Conservation (phyloP, 805 yeast genomes). For the Candida vartiovaarae region DNA sequence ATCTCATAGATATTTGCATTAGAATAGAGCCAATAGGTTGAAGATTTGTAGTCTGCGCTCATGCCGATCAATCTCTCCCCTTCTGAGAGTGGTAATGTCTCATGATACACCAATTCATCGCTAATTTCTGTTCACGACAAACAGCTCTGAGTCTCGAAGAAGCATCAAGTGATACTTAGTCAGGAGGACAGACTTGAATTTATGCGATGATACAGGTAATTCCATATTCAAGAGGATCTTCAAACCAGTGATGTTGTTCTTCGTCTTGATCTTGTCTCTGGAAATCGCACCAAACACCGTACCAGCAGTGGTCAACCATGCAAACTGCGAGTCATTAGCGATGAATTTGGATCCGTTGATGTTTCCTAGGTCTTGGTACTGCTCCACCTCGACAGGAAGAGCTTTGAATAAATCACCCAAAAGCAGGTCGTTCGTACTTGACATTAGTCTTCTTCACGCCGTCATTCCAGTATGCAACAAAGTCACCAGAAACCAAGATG, state of each 20-base stretch:
- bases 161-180: constrained; percentile 50
- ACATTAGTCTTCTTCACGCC: constrained; percentile 13
- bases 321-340: constrained; percentile 26
- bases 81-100: constrained; percentile 29
- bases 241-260: constrained; percentile 25
- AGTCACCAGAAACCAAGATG: constrained; percentile 25
- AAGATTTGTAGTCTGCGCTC: constrained; percentile 38
- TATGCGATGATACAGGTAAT: constrained; percentile 28
- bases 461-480: constrained; percentile 24
- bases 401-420: constrained; percentile 15
- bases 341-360: constrained; percentile 28
- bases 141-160: constrained; percentile 34
- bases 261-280: constrained; percentile 14
- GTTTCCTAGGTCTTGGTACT: constrained; percentile 29
- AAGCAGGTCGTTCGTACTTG: constrained; percentile 18
- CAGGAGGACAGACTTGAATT: constrained; percentile 35
- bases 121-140: constrained; percentile 46
- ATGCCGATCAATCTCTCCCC: constrained; percentile 38
- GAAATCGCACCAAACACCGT: constrained; percentile 34
- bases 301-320: constrained; percentile 43
- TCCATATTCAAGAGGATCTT: constrained; percentile 35
- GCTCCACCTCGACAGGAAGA: constrained; percentile 30
- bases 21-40: constrained; percentile 77
- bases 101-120: constrained; percentile 38
- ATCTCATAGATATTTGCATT: constrained; percentile 60